Evolutionary conservation across 2,329 filamentous ascomycete genomes (phyloP).

Genomic region (Aspergillus pseudoterreus): DNA sequence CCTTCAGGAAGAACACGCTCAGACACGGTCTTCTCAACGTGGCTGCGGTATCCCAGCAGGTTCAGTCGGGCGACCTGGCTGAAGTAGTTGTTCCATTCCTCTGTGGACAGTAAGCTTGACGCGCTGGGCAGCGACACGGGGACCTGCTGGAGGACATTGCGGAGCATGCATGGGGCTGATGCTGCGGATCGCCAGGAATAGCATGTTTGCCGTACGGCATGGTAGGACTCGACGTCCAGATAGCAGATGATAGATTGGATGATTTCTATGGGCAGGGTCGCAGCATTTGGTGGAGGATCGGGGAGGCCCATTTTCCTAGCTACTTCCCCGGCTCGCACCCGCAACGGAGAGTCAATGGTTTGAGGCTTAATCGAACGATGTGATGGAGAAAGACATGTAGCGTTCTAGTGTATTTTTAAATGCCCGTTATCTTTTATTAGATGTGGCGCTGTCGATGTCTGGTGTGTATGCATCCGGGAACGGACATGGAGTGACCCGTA

Average conservation of each 20-base stretch:
- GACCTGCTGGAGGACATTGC: constrained; percentile 8
- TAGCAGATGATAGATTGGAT: constrained; percentile 17
- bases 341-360: background rate
- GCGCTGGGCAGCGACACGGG: constrained; percentile 10
- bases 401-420: too few species aligned
- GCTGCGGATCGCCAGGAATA: constrained; percentile 15
- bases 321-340: background rate
- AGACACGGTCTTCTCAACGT: constrained; percentile 8
- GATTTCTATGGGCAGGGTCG: constrained; percentile 16
- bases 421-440: background rate
- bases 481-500: background rate
- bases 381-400: background rate
- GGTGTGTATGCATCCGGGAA: background rate
- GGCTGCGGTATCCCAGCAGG: constrained; percentile 9
- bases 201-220: constrained; percentile 15
- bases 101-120: constrained; percentile 4
- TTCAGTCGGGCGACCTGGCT: constrained; percentile 13
- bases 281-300: constrained; percentile 2
- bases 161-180: constrained; percentile 14
- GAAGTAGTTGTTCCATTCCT: constrained; percentile 17
- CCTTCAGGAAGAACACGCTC: constrained; percentile 6
- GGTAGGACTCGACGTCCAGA: constrained; percentile 15
- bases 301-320: background rate
- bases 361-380: background rate
- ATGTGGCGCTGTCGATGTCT: background rate